A percentile compares a stretch with the other conserved stretches of the same genome.
phyloP scores from a whole-genome alignment of 2,329 filamentous ascomycete species.

The Xylariales sp. region DNA sequence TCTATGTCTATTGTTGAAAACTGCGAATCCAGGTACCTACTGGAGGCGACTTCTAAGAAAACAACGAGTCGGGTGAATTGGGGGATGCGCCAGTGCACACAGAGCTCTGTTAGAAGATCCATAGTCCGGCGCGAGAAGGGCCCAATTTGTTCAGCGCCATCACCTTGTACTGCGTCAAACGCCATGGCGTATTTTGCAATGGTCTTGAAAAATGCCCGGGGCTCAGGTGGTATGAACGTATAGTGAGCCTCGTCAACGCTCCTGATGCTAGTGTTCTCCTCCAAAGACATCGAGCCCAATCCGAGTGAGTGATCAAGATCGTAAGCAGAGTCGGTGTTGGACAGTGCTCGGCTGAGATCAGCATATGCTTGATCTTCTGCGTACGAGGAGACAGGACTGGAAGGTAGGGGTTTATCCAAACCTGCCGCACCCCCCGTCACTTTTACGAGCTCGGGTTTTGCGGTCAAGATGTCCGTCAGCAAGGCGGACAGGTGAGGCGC shows the following conservation, averaged over 20 bases:
- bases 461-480: constrained; percentile 86
- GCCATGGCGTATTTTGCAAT: constrained; percentile 74
- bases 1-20: constrained; percentile 79
- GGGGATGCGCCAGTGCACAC: constrained; percentile 84
- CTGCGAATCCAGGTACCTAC: constrained; percentile 82
- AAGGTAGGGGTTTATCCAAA: constrained; percentile 54
- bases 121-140: constrained; percentile 72
- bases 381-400: constrained; percentile 44
- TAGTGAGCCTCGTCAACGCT: constrained; percentile 64
- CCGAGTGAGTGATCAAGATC: constrained; percentile 64
- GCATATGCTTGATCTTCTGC: constrained; percentile 48
- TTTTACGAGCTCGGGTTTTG: constrained; percentile 80
- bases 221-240: constrained; percentile 84
- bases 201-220: constrained; percentile 77
- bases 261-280: constrained; percentile 46
- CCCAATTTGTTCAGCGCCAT: constrained; percentile 42
- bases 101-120: constrained; percentile 81
- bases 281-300: constrained; percentile 61
- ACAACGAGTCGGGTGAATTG: constrained; percentile 74
- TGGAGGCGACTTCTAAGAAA: constrained; percentile 77
- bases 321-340: constrained; percentile 37
- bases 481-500: constrained; percentile 83
- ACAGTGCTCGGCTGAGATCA: constrained; percentile 47
- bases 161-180: constrained; percentile 55
- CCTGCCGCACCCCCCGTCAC: constrained; percentile 52